phyloP scores from a whole-genome alignment of 495 filamentous ascomycete genomes.

The Aspergillus bertholletiae region DNA sequence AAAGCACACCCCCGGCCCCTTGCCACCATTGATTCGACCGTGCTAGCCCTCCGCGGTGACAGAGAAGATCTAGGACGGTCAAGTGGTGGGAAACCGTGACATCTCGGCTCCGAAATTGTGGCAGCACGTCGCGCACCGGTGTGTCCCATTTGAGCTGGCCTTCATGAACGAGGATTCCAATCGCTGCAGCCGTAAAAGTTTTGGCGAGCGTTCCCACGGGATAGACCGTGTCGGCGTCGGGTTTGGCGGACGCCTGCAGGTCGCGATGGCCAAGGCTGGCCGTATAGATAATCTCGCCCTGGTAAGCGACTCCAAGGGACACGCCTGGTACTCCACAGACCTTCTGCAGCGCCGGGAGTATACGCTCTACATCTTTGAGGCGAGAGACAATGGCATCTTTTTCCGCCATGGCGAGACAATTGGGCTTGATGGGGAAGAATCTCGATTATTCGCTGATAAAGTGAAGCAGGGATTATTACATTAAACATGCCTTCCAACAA shows the following conservation, averaged over 20 bases:
- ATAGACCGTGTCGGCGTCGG: not conserved
- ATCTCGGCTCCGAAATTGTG: not conserved
- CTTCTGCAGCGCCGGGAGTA: not conserved
- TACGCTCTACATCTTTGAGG: too few relatives aligned
- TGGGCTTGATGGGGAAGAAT: too few relatives aligned
- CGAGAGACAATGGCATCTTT: too few relatives aligned
- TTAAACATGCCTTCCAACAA: too few relatives aligned
- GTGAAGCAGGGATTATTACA: too few relatives aligned
- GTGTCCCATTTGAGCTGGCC: not conserved
- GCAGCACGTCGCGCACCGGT: not conserved
- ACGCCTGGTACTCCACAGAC: not conserved
- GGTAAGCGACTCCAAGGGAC: not conserved
- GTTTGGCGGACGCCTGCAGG: not conserved
- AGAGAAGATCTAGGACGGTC: not conserved
- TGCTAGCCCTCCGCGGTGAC: not conserved
- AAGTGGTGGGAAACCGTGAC: not conserved
- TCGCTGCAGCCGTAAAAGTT: not conserved
- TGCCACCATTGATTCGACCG: not conserved
- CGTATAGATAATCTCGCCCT: not conserved
- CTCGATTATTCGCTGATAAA: too few relatives aligned
- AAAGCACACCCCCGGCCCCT: not conserved
- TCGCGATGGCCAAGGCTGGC: not conserved
- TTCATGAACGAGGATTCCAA: not conserved
- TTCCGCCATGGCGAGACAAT: too few relatives aligned
- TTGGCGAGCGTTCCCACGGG: not conserved